Base-by-base conservation (phyloP, 2,329 filamentous ascomycete genomes). In the Trichoderma koningiopsis region DNA sequence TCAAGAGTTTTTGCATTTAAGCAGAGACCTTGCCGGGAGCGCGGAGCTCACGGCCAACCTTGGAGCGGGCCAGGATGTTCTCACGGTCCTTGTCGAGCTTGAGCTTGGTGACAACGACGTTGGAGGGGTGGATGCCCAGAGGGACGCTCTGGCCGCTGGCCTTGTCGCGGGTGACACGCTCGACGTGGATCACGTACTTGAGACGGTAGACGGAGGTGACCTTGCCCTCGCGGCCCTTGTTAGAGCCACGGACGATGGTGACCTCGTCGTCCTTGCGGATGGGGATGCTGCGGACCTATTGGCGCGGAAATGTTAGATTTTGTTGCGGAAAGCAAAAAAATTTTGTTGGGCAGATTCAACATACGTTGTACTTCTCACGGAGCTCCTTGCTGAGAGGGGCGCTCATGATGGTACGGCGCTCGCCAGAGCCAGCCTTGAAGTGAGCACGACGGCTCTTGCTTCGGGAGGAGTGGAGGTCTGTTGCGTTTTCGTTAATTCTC, bases 361-460 rank as follows among this genome's bases (percentile, higher is more conserved):
- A 76, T 88, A 97, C 96, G 85, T 97, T 97, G 92, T 99, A 92
- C 91, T 99, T 96, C 86, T 97, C 94, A 82, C 94, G 91, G 82
- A 99, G 90, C 88, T 99, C 96, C 89, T 97, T 97, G 88, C 88
- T 92, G 77, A 97, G 89, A 79, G 93, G 92, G 77, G 96, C 94
- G 87, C 92, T 95, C 94, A 99, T 97, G 87, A 97, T 97, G 79
- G 91, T 88, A 83, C 96, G 93, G 85, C 96, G 94, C 82, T 93
- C 89, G 87, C 92, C 94, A 83, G 94, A 97, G 77, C 94, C 94
- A 77, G 96, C 96, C 83, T 88, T 87, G 90, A 97, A 99, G 89
- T 99, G 95, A 83, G 93, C 92, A 89, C 97, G 97, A 86, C 96
- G 93, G 86, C 93, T 96, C 93, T 99, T 99, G 87, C 95, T 92